Base-by-base conservation (phyloP, 164 flowering plant genomes). In the Chimonanthus salicifolius region DNA sequence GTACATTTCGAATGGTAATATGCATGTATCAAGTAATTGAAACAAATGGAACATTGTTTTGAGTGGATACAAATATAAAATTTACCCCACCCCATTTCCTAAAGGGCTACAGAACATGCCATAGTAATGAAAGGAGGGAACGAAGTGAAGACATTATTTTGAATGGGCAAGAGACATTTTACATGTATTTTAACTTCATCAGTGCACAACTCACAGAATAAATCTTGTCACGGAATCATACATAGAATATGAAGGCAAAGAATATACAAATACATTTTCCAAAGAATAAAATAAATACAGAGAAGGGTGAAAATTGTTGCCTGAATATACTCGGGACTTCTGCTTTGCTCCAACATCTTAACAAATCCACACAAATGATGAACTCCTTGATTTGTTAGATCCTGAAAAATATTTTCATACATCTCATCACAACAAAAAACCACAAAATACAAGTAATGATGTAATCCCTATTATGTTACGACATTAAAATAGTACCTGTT, bases 401-500 rank as follows among this genome's bases (percentile, higher is more conserved):
- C 87, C 90, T 88, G 77, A 74, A 71, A 44, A 46, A 72, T 11
- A 50, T 62, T 20, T 68, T n/a, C 64, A 76, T 45, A 49, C 18
- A 54, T 33, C 63, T 16, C 47, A 54, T 75, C 7, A 20, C 45
- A 67, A 50, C 47, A 62, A 33, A 16, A 16, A 54, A 46, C 11
- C 7, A 43, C 18, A 49, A 65, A 4, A 49, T n/a, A 33, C 69
- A 72, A 11, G 5, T 43, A 45, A 10, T 62, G 47, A 51, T 58
- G 33, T 20, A n/a, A 16, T 9, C 3, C 46, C 43, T 51, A 54
- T 43, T 46, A 44, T 6, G 20, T 65, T 9, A 11, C 15, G 6
- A 33, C 43, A 76, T 45, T 45, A 58, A 69, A 8, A 49, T 33
- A 47, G 5, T 83, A 92, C 96, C 97, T 93, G 94, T 63, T 83